Conservation (phyloP, 148 eudicot genomes). For the Hydrangea macrophylla region DNA sequence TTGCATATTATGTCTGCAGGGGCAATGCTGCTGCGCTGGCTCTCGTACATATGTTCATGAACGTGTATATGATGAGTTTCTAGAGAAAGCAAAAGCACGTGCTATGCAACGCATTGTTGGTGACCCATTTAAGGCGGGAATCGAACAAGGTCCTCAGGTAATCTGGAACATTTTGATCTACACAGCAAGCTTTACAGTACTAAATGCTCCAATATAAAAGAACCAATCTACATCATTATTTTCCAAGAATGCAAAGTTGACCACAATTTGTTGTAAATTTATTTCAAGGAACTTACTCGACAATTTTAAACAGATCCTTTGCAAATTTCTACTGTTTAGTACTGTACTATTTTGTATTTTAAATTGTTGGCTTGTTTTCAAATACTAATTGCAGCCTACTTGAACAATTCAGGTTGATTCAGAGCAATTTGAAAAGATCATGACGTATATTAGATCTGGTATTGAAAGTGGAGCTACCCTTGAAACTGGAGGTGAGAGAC, state of each 20-base stretch:
- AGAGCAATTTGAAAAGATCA: slow-evolving; percentile 70
- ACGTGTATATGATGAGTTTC: slow-evolving; percentile 69
- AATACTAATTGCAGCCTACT: background rate
- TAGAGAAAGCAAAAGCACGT: slow-evolving; percentile 73
- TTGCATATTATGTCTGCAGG: slow-evolving; percentile 35
- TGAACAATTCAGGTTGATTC: slow-evolving; percentile 46
- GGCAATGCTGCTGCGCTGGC: slow-evolving; percentile 95
- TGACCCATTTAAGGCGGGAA: slow-evolving; percentile 79
- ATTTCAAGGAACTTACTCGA: too few species aligned
- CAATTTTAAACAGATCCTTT: background rate
- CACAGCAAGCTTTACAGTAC: background rate
- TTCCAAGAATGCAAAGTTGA: background rate
- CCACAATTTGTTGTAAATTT: background rate
- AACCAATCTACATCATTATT: background rate
- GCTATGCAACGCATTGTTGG: slow-evolving; percentile 65
- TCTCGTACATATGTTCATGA: slow-evolving; percentile 91
- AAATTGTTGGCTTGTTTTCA: background rate
- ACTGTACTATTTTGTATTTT: background rate
- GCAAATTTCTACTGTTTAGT: slow-evolving; percentile 5
- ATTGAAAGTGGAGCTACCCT: slow-evolving; percentile 75
- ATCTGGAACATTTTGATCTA: background rate
- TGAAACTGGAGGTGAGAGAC: slow-evolving; percentile 77
- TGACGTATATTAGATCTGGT: slow-evolving; percentile 60
- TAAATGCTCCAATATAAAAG: background rate
- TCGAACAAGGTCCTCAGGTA: slow-evolving; percentile 97